A percentile compares a stretch with the other conserved stretches of the same genome.
Evolutionary conservation across 2,329 filamentous ascomycete genomes (phyloP).

Genomic region (Pyrenochaeta sp.): DNA sequence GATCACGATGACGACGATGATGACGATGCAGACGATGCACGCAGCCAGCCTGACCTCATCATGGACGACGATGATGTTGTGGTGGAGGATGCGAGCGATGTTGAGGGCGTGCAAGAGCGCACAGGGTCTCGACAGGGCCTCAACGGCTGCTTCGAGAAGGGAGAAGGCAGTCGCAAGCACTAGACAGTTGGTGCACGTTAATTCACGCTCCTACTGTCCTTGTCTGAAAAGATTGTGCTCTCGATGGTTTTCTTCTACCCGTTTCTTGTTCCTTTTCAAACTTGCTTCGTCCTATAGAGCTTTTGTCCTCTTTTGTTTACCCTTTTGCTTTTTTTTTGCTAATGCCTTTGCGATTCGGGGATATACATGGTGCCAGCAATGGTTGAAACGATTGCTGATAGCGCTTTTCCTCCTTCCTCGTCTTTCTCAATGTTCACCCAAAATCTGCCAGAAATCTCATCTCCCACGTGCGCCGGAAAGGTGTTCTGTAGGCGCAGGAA

Average conservation of each 20-base stretch:
- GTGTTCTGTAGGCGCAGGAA: conserved; percentile 36
- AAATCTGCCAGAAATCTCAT: conserved; percentile 39
- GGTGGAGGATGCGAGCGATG: conserved; percentile 51
- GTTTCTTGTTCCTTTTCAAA: conserved; percentile 13
- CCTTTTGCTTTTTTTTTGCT: conserved; percentile 7
- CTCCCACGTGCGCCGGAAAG: conserved; percentile 30
- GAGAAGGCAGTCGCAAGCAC: conserved; percentile 47
- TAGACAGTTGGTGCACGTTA: conserved; percentile 36
- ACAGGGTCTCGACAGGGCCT: conserved; percentile 42
- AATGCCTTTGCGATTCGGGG: conserved; percentile 6
- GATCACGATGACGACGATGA: conserved; percentile 61
- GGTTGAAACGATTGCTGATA: conserved; percentile 15
- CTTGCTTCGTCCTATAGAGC: conserved; percentile 26
- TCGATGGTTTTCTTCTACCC: not conserved
- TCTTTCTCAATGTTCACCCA: conserved; percentile 14
- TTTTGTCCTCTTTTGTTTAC: conserved; percentile 14
- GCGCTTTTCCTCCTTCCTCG: conserved; percentile 6
- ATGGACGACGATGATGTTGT: conserved; percentile 48
- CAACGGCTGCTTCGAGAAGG: conserved; percentile 45
- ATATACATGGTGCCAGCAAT: conserved; percentile 35
- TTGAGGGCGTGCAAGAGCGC: conserved; percentile 46
- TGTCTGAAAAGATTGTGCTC: conserved; percentile 15
- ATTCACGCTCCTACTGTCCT: conserved; percentile 30
- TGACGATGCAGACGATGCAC: conserved; percentile 50
- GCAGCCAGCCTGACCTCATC: conserved; percentile 45